Conservation (phyloP, 768 basidiomycete genomes). For the Tylopilus vinaceipallidus region DNA sequence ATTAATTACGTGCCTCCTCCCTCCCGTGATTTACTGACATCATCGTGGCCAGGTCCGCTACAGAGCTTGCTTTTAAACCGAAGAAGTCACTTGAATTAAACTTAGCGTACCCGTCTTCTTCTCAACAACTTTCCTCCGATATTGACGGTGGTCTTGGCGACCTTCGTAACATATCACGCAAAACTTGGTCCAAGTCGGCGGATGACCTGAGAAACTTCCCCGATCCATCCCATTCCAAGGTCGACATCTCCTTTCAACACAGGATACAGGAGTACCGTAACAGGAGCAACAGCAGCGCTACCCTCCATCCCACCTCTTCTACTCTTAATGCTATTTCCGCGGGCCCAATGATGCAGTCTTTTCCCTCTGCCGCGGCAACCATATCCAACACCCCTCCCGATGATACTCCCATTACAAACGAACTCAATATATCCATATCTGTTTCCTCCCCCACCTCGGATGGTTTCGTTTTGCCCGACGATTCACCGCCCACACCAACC, state of each 20-base stretch:
- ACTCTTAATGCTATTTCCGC: constrained; percentile 24
- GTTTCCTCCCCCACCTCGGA: constrained; percentile 44
- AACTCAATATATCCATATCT: constrained; percentile 45
- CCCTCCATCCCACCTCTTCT: constrained; percentile 39
- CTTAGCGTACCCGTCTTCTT: constrained; percentile 31
- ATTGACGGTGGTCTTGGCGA: constrained; percentile 52
- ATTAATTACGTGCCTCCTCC: constrained; percentile 7
- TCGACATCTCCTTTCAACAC: constrained; percentile 54
- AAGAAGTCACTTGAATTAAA: constrained; percentile 46
- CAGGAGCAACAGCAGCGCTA: constrained; percentile 55
- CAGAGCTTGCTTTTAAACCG: constrained; percentile 54
- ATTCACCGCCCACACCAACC: constrained; percentile 46
- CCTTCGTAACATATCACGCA: constrained; percentile 65
- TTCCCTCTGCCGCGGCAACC: constrained; percentile 34
- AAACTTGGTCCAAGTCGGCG: constrained; percentile 76
- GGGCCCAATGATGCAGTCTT: constrained; percentile 40
- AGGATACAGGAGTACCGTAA: constrained; percentile 65
- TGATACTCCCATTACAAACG: constrained; percentile 17
- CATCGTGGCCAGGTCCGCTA: constrained; percentile 51
- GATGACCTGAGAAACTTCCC: constrained; percentile 70
- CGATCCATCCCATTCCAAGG: constrained; percentile 31
- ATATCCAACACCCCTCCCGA: constrained; percentile 23
- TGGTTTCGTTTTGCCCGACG: constrained; percentile 30
- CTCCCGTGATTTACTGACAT: constrained; percentile 20
- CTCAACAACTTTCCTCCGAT: constrained; percentile 29